phyloP scores from a whole-genome alignment of 768 basidiomycete genomes.

The Cystofilobasidium macerans region DNA sequence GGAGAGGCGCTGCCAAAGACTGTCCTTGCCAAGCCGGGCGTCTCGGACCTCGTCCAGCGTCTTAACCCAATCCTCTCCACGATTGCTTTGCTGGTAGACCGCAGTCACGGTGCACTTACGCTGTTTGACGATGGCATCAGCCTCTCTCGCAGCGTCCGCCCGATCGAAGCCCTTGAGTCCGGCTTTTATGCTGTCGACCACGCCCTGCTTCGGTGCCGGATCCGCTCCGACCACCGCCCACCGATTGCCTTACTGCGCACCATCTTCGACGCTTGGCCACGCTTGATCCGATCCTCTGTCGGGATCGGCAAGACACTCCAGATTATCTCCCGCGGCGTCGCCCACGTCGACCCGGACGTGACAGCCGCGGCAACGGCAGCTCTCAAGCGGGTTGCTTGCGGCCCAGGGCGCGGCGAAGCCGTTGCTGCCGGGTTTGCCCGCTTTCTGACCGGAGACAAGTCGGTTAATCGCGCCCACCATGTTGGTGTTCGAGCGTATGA shows the following conservation, averaged over 20 bases:
- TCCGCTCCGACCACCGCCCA: neutral
- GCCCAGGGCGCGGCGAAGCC: constrained; percentile 40
- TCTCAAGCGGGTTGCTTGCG: constrained; percentile 58
- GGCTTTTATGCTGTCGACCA: constrained; percentile 59
- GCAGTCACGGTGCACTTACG: constrained; percentile 60
- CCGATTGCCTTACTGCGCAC: constrained; percentile 59
- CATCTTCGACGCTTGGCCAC: constrained; percentile 73
- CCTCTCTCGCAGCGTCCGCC: constrained; percentile 42
- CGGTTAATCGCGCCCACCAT: constrained; percentile 53
- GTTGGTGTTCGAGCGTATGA: constrained; percentile 43
- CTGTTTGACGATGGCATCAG: constrained; percentile 56
- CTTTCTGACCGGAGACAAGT: constrained; percentile 61
- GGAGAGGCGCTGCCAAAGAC: constrained; percentile 46
- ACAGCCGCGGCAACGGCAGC: constrained; percentile 58
- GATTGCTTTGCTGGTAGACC: constrained; percentile 53
- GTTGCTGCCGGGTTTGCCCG: constrained; percentile 57
- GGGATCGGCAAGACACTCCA: constrained; percentile 54
- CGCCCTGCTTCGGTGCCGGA: constrained; percentile 26
- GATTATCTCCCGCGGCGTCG: constrained; percentile 66
- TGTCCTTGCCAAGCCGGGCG: constrained; percentile 52
- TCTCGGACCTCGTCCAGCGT: constrained; percentile 62
- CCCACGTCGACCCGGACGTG: constrained; percentile 69
- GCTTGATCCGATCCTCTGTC: constrained; percentile 48
- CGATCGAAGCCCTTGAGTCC: constrained; percentile 50
- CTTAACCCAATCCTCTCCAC: constrained; percentile 49